Evolutionary conservation across 139 green algal genomes (phyloP).

Genomic region (Ostreobium quekettii): DNA sequence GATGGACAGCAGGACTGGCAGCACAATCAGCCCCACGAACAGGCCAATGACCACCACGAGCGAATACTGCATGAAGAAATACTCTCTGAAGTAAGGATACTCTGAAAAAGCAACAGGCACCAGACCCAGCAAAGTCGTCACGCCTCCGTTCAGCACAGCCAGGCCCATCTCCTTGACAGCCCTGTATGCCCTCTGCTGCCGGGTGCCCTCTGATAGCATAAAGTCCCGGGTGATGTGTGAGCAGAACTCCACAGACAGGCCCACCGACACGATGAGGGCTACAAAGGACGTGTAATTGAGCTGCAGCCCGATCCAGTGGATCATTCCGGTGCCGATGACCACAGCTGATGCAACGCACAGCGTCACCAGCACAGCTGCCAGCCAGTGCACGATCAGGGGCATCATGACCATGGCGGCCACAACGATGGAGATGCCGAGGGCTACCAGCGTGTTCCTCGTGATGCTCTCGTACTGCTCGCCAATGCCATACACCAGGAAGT

Average conservation of each 20-base stretch:
- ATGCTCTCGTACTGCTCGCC: conserved; percentile 16
- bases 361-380: conserved; percentile 1
- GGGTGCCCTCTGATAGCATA: conserved; percentile 1
- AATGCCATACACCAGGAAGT: conserved; percentile 11
- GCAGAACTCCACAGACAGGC: conserved; percentile 18
- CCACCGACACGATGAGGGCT: conserved; percentile 8
- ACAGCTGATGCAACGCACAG: conserved; percentile 1
- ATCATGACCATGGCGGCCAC: conserved; percentile 14
- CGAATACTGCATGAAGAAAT: conserved; percentile 3
- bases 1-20: background rate
- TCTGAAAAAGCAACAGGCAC: background rate
- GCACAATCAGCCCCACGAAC: background rate
- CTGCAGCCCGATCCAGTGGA: background rate
- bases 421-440: conserved; percentile 1
- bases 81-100: background rate
- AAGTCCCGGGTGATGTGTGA: conserved; percentile 16
- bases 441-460: background rate
- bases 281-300: conserved; percentile 8
- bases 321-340: background rate
- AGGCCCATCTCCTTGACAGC: conserved; percentile 4
- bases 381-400: conserved; percentile 8
- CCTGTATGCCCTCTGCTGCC: background rate
- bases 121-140: conserved; percentile 10
- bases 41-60: background rate
- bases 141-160: conserved; percentile 14